Base-by-base conservation (phyloP, 2,329 filamentous ascomycete species). In the Pseudocercospora cruenta region DNA sequence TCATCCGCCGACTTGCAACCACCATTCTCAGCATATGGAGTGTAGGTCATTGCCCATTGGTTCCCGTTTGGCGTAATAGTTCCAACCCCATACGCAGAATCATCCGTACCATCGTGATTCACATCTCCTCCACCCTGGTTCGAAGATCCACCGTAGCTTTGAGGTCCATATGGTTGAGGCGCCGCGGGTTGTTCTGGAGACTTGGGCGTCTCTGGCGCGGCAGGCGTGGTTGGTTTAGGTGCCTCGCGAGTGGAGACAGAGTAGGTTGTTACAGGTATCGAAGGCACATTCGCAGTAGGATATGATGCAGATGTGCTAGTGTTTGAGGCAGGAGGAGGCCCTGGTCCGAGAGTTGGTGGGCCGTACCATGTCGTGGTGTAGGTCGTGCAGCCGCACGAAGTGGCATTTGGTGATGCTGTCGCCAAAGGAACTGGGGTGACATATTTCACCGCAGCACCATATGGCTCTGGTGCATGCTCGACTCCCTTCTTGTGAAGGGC, bases 281-380 rank as follows among this genome's bases (percentile, higher is more conserved):
- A 55, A 55, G 51, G 22, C 51, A 31, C 51, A 31, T 14, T 55
- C 3, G 51, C 26, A 26, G 51, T 19, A 19, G 51, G 14, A 31
- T 14, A 26, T 19, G 51, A 31, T 31, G 43, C 54, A 14, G 70
- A 49, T 33, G 60, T 59, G 24, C 62, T 22, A 0, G 66, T 55
- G 26, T 67, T 65, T 19, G 71, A 60, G 36, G 65, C 65, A n/a
- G 65, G 66, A 14, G 65, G 26, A 24, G 63, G 55, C 49, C 60
- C 66, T 26, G 58, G 64, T 7, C 69, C 66, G 19, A 73, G 62
- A 24, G 87, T 90, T 63, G 87, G 80, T 76, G 87, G 83, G 76
- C 90, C 91, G 74, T 86, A 89, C 81, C 87, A 85, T 76, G 89
- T 92, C 78, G 86, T 86, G 81, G 88, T 90, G 83, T 90, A 87